These are phyloP conservation scores for Nigrospora oryzae DNA, from an alignment of 2,329 filamentous ascomycete genomes.

Conservation along the genomic window DNA sequence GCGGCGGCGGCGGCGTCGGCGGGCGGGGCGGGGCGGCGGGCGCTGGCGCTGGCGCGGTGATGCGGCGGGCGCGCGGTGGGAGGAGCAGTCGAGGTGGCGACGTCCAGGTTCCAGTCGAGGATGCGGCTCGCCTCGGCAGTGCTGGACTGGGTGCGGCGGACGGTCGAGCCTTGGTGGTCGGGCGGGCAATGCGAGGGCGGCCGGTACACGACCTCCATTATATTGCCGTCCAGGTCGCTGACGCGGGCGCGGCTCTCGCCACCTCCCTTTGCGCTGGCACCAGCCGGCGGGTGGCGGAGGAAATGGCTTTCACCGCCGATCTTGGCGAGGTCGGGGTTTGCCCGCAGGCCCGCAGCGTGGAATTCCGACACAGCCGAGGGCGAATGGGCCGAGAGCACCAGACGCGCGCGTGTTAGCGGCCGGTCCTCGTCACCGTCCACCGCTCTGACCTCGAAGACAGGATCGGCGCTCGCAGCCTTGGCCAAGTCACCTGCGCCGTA, in stretches of 20 bases:
- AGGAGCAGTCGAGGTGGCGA: conserved; percentile 20
- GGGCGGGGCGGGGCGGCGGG: conserved; percentile 5
- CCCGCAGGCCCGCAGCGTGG: conserved; percentile 59
- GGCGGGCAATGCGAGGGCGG: conserved; percentile 25
- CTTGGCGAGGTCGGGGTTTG: conserved; percentile 42
- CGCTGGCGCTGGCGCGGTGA: background rate
- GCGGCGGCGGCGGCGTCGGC: conserved; percentile 12
- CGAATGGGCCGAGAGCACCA: conserved; percentile 62
- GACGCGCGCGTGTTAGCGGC: conserved; percentile 32
- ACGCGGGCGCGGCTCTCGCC: conserved; percentile 45
- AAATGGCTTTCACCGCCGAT: conserved; percentile 30
- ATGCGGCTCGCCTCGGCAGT: conserved; percentile 33
- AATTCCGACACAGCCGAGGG: conserved; percentile 61
- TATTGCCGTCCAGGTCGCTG: conserved; percentile 76
- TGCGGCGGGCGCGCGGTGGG: background rate
- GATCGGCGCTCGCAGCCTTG: conserved; percentile 20
- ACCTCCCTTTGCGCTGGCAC: conserved; percentile 12
- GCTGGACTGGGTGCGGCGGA: conserved; percentile 26
- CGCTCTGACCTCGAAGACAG: conserved; percentile 37
- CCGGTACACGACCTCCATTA: conserved; percentile 66
- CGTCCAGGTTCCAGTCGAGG: conserved; percentile 40
- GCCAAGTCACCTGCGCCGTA: conserved; percentile 24
- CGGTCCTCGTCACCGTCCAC: conserved; percentile 25
- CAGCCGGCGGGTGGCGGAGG: conserved; percentile 8
- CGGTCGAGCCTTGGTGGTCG: conserved; percentile 22